Conservation (phyloP, 371 early-diverging fungal species). For the Actinomortierella ambigua region DNA sequence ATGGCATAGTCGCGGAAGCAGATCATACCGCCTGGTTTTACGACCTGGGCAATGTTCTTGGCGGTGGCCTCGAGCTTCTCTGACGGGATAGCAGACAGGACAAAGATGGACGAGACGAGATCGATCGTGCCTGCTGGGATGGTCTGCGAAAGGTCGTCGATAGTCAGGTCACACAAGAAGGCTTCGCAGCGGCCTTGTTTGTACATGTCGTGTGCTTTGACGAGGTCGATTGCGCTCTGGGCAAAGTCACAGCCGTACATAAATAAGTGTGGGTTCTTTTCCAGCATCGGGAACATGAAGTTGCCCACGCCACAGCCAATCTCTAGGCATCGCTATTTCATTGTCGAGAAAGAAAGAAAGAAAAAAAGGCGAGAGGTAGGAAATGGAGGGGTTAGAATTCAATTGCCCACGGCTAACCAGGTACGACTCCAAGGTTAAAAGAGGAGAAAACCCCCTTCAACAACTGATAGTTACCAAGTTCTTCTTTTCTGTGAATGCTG, state of each 20-base stretch:
- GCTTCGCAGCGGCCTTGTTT: slow-evolving; percentile 68
- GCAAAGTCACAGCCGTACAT: slow-evolving; percentile 90
- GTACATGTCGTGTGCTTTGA: slow-evolving; percentile 57
- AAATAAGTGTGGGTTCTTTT: slow-evolving; percentile 70
- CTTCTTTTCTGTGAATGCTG: slow-evolving; percentile 60
- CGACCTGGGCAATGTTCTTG: slow-evolving; percentile 66
- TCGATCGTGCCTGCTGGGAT: slow-evolving; percentile 74
- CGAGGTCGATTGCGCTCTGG: slow-evolving; percentile 77
- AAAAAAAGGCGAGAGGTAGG: neutral
- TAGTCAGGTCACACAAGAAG: slow-evolving; percentile 85
- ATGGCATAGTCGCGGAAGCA: slow-evolving; percentile 90
- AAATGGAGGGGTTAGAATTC: neutral
- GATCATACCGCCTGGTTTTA: slow-evolving; percentile 79
- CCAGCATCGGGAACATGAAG: slow-evolving; percentile 91
- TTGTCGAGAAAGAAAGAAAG: neutral
- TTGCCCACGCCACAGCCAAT: slow-evolving; percentile 98
- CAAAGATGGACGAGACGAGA: slow-evolving; percentile 82
- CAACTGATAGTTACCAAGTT: slow-evolving; percentile 4
- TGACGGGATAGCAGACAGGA: slow-evolving; percentile 85
- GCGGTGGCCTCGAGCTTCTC: slow-evolving; percentile 76
- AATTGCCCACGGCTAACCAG: neutral
- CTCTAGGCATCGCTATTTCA: slow-evolving; percentile 59
- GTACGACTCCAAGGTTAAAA: neutral
- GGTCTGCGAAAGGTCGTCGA: slow-evolving; percentile 62
- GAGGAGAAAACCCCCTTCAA: neutral